Base-by-base conservation (phyloP, 495 filamentous ascomycete genomes). In the Hypoxylon crocopeplum region DNA sequence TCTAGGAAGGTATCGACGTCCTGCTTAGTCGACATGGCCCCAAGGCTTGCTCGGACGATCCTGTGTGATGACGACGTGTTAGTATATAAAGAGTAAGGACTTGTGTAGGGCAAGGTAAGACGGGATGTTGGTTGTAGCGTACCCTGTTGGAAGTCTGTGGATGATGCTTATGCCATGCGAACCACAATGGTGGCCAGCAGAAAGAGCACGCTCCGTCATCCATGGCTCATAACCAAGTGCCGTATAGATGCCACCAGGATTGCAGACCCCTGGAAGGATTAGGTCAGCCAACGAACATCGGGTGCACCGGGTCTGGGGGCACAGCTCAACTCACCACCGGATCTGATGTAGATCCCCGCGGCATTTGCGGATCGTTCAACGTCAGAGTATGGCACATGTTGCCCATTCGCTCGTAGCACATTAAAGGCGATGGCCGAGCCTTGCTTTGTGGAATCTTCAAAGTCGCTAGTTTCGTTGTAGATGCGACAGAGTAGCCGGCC, bases 361-460 rank as follows among this genome's bases (percentile, higher is more conserved):
- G 79, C 74, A 44, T 83, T 83, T 0, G 90, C 90, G 7, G 79
- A 64, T 30, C 78, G 74, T 69, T 92, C 88, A 8, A 93, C 79
- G 8, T 82, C 72, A 0, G 79, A 73, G 62, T 87, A 86, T 1
- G 77, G 73, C 32, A 89, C 70, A 58, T 80, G 84, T 2, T 70
- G 72, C 0, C 87, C 88, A 30, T 82, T 74, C 5, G 75, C 64
- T 13, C 73, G 69, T 5, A 79, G 69, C 30, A 92, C 62, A 59
- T 91, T 92, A 64, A 92, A 88, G 2, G 88, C 86, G 52, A 93
- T 71, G 1, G 85, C 88, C 1, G 87, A 82, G 1, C 89, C 89
- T 69, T 93, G 89, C 25, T 77, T 78, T 21, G 50, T 70, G 0
- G 79, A 40, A 66, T 92, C 81, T 0, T 78, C 80, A 47, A 85